These are phyloP conservation scores for Podospora sp. DNA, from an alignment of 495 filamentous ascomycete species.

Conservation along the genomic window DNA sequence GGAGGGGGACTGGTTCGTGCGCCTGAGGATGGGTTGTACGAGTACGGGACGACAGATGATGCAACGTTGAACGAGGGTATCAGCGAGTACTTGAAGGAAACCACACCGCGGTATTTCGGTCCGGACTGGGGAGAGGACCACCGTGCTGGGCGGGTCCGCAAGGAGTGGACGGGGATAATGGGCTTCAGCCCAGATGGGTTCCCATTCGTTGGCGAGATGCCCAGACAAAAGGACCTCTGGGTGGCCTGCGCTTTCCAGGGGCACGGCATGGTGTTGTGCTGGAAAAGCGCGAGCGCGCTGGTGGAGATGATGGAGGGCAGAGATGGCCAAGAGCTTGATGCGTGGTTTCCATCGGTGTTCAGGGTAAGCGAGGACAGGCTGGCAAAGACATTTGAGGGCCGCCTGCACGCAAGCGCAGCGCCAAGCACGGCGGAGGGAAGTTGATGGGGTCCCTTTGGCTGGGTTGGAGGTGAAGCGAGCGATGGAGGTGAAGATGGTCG, in stretches of 20 bases:
- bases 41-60: constrained; percentile 62
- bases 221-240: constrained; percentile 50
- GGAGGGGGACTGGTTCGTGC: constrained; percentile 64
- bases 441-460: too few species aligned
- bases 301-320: constrained; percentile 52
- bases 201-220: constrained; percentile 57
- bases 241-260: constrained; percentile 57
- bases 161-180: constrained; percentile 67
- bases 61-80: constrained; percentile 56
- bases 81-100: constrained; percentile 52
- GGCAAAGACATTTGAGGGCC: constrained; percentile 46
- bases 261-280: constrained; percentile 62
- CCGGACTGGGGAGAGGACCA: constrained; percentile 61
- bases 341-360: constrained; percentile 59
- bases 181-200: constrained; percentile 58
- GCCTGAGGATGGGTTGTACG: constrained; percentile 46
- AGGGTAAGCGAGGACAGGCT: constrained; percentile 50
- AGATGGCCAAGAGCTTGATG: constrained; percentile 35
- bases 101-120: constrained; percentile 57
- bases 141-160: constrained; percentile 57
- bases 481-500: too few species aligned
- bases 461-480: too few species aligned
- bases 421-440: background rate
- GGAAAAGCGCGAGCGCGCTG: constrained; percentile 57
- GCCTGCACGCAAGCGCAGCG: constrained; percentile 27